Evolutionary conservation across 768 basidiomycete species (phyloP).

Genomic region (Rhodotorula diobovata): DNA sequence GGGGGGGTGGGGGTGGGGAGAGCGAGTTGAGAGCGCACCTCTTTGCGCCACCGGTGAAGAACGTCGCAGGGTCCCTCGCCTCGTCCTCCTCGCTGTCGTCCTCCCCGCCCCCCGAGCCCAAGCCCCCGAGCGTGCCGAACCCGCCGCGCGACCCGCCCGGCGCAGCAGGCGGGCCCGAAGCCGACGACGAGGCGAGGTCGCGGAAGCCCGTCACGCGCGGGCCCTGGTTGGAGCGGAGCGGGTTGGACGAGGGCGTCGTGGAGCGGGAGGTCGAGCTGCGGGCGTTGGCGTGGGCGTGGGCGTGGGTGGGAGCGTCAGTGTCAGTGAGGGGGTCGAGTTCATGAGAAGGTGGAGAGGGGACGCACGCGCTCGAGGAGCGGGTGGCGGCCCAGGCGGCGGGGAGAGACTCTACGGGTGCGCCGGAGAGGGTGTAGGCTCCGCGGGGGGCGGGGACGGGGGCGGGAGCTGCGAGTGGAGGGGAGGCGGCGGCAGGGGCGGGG

Average conservation of each 20-base stretch:
- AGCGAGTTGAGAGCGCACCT: constrained; percentile 54
- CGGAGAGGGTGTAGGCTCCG: constrained; percentile 23
- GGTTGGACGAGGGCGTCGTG: constrained; percentile 13
- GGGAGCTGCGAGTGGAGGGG: neutral
- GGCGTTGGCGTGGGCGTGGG: neutral
- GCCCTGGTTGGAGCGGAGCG: constrained; percentile 19
- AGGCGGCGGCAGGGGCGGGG: neutral
- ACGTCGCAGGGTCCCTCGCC: constrained; percentile 56
- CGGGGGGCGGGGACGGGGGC: neutral
- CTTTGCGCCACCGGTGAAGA: constrained; percentile 92
- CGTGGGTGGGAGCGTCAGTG: neutral
- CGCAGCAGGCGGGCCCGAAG: neutral
- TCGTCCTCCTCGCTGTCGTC: constrained; percentile 54
- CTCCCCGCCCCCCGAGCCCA: constrained; percentile 52
- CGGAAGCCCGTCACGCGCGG: constrained; percentile 33
- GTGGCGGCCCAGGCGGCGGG: constrained; percentile 22
- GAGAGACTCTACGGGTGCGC: constrained; percentile 19
- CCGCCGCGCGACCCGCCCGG: neutral
- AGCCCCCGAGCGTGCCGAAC: constrained; percentile 5
- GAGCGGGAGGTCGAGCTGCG: constrained; percentile 1
- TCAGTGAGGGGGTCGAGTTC: no score
- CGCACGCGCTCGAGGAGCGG: neutral
- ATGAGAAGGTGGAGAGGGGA: neutral
- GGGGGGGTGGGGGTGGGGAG: no score
- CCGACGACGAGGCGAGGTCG: constrained; percentile 18